These are phyloP conservation scores for Plicaturopsis crispa DNA, from an alignment of 768 basidiomycete genomes.

Conservation along the genomic window DNA sequence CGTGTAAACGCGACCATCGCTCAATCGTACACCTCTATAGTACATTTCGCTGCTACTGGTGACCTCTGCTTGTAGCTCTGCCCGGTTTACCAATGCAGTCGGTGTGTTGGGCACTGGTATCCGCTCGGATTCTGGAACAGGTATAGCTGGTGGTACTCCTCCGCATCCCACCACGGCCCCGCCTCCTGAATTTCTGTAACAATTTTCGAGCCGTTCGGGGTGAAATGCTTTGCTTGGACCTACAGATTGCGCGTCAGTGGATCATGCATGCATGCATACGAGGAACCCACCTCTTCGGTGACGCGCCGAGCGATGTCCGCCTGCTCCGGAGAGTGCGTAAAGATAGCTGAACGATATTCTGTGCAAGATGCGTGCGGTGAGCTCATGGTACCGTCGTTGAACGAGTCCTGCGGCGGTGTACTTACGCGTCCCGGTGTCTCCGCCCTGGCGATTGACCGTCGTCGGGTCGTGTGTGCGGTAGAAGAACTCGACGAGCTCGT, in stretches of 20 bases:
- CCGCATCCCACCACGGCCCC: conserved; percentile 75
- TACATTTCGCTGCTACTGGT: too few species aligned
- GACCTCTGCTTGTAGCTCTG: too few species aligned
- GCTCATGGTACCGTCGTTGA: too few species aligned
- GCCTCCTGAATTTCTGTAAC: conserved; percentile 69
- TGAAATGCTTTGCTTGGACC: conserved; percentile 81
- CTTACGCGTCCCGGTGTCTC: conserved; percentile 72
- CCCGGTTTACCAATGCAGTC: conserved; percentile 62
- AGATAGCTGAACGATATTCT: conserved; percentile 96
- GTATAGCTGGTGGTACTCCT: conserved; percentile 81
- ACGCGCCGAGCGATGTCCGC: conserved; percentile 63
- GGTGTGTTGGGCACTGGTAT: conserved; percentile 89
- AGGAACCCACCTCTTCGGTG: conserved; percentile 71
- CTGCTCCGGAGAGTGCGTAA: conserved; percentile 71
- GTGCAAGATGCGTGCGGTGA: conserved; percentile 2
- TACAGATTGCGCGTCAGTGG: too few species aligned
- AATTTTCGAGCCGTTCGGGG: conserved; percentile 63
- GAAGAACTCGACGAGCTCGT: conserved; percentile 89
- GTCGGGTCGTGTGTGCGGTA: conserved; percentile 94
- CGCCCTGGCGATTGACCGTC: conserved; percentile 71
- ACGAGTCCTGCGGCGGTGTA: conserved; percentile 11
- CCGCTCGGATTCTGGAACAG: conserved; percentile 79
- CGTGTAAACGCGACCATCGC: too few species aligned
- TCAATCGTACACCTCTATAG: too few species aligned
- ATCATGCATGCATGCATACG: too few species aligned